Evolutionary conservation across 2,329 filamentous ascomycete genomes (phyloP).

Genomic region (Diplodia intermedia): DNA sequence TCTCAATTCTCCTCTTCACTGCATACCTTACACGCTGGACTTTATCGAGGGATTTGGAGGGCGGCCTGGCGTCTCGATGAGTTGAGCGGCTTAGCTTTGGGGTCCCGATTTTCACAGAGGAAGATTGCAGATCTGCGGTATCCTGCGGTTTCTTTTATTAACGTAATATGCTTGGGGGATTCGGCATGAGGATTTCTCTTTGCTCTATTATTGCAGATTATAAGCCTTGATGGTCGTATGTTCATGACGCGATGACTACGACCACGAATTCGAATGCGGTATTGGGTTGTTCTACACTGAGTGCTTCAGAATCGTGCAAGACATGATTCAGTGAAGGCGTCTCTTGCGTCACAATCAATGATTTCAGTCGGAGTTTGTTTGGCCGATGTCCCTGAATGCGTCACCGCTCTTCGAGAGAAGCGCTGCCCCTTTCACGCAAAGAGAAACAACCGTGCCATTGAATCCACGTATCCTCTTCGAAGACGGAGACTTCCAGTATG

Average conservation of each 20-base stretch:
- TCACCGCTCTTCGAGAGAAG: slow-evolving; percentile 20
- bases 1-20: slow-evolving; percentile 33
- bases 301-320: slow-evolving; percentile 3
- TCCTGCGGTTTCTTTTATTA: slow-evolving; percentile 29
- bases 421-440: slow-evolving; percentile 20
- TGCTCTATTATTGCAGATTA: slow-evolving; percentile 27
- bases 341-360: not conserved
- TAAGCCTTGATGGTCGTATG: slow-evolving; percentile 32
- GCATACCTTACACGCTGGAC: slow-evolving; percentile 31
- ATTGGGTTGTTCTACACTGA: slow-evolving; percentile 21
- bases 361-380: not conserved
- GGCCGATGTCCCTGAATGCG: slow-evolving; percentile 22
- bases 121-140: slow-evolving; percentile 32
- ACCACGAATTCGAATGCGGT: slow-evolving; percentile 32
- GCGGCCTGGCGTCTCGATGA: slow-evolving; percentile 32
- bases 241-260: slow-evolving; percentile 33
- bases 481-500: slow-evolving; percentile 9
- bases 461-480: slow-evolving; percentile 26
- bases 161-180: slow-evolving; percentile 19
- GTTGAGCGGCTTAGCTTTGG: slow-evolving; percentile 28
- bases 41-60: slow-evolving; percentile 25
- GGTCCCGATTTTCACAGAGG: slow-evolving; percentile 27
- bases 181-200: slow-evolving; percentile 29
- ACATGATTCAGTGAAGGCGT: slow-evolving; percentile 15
- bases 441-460: slow-evolving; percentile 23